These are phyloP conservation scores for Cocos nucifera DNA, from an alignment of 176 grass and related monocot species.

Conservation along the genomic window DNA sequence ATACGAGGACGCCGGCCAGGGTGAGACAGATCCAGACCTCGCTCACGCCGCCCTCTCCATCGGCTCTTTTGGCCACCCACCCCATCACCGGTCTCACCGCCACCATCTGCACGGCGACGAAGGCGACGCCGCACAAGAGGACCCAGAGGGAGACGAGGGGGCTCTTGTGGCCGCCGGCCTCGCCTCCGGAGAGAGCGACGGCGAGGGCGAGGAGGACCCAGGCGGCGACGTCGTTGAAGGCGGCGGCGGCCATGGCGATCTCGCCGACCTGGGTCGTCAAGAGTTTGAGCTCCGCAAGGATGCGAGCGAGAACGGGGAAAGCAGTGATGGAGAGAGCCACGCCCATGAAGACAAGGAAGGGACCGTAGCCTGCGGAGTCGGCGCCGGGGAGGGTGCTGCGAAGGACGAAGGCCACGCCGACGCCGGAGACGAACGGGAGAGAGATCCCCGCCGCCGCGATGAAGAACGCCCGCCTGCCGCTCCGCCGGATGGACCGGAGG, in stretches of 20 bases:
- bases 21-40: conserved; percentile 46
- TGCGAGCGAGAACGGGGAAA: conserved; percentile 73
- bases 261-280: conserved; percentile 56
- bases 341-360: conserved; percentile 85
- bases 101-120: conserved; percentile 39
- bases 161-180: conserved; percentile 8
- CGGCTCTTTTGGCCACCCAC: conserved; percentile 48
- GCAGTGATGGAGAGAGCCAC: conserved; percentile 84
- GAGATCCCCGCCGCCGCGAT: conserved; percentile 61
- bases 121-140: conserved; percentile 48
- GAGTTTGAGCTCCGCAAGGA: conserved; percentile 83
- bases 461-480: conserved; percentile 47
- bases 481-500: conserved; percentile 48
- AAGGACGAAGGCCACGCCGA: conserved; percentile 55
- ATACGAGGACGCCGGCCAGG: conserved; percentile 41
- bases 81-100: conserved; percentile 42
- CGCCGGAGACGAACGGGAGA: conserved; percentile 62
- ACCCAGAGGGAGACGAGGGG: conserved; percentile 51
- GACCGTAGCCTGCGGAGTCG: conserved; percentile 30
- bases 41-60: conserved; percentile 19
- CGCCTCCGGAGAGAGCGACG: conserved; percentile 44
- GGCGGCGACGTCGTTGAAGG: conserved; percentile 72
- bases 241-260: conserved; percentile 57
- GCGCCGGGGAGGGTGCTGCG: conserved; percentile 49
- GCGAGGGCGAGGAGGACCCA: conserved; percentile 76